These are phyloP conservation scores for Paracorniculantispora psalliotae DNA, from an alignment of 2,329 filamentous ascomycete genomes.

Conservation along the genomic window DNA sequence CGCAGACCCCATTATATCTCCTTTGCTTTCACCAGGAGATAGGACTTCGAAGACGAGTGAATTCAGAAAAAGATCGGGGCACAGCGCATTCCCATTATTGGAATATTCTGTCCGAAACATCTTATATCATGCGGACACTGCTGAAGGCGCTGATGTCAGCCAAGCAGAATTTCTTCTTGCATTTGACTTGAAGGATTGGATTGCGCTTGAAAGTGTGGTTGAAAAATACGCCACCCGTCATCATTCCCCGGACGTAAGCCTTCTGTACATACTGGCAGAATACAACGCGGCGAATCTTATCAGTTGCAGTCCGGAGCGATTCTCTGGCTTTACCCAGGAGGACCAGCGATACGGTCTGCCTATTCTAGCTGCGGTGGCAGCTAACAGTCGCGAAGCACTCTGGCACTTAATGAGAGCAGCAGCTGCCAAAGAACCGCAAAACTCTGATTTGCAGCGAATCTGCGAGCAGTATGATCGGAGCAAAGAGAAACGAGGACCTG, in stretches of 20 bases:
- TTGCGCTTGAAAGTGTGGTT: background rate
- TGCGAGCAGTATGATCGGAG: background rate
- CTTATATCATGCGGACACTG: slow-evolving; percentile 18
- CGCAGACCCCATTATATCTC: background rate
- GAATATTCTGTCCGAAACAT: slow-evolving; percentile 15
- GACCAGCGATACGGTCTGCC: background rate
- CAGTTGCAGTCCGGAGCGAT: background rate
- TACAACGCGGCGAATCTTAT: background rate
- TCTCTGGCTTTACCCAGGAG: background rate
- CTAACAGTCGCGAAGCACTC: background rate
- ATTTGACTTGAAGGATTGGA: slow-evolving; percentile 11
- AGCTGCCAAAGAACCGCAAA: background rate
- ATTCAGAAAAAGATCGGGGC: too few relatives aligned
- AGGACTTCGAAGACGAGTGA: background rate
- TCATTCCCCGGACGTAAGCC: background rate
- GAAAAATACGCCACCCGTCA: background rate
- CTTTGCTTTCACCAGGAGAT: too few relatives aligned
- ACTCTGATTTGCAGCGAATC: background rate
- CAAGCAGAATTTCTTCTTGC: background rate
- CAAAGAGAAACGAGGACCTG: background rate
- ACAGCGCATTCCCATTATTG: slow-evolving; percentile 14
- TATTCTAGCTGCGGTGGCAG: background rate
- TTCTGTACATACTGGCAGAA: slow-evolving; percentile 15
- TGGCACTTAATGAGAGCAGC: background rate
- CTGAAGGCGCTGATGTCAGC: background rate